These are phyloP conservation scores for Raddia guianensis DNA, from an alignment of 176 grass and related monocot species.

Conservation along the genomic window DNA sequence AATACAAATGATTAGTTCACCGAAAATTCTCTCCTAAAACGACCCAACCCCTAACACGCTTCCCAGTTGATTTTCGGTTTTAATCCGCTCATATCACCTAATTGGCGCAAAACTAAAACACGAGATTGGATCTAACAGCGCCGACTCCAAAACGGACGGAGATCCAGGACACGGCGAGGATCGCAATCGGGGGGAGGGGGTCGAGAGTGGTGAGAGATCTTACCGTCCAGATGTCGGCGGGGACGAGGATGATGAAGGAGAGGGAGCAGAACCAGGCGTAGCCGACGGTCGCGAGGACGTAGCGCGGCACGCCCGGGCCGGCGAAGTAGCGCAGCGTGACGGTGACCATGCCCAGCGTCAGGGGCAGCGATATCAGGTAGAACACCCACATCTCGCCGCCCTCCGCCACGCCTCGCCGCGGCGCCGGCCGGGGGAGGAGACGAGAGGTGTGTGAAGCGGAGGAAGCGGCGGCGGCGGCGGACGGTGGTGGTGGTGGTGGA, in stretches of 20 bases:
- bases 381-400: slow-evolving; percentile 90
- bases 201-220: slow-evolving; percentile 38
- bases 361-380: slow-evolving; percentile 94
- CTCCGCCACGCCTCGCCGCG: slow-evolving; percentile 19
- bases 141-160: background rate
- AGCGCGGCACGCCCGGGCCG: slow-evolving; percentile 82
- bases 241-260: slow-evolving; percentile 98
- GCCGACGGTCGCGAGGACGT: slow-evolving; percentile 88
- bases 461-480: background rate
- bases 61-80: background rate
- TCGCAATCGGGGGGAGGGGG: background rate
- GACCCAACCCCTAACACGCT: background rate
- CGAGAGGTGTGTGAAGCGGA: background rate
- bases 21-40: background rate
- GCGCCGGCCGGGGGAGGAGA: slow-evolving; percentile 13
- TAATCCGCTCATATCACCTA: background rate
- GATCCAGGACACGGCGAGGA: background rate
- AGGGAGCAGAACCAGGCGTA: slow-evolving; percentile 99
- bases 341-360: slow-evolving; percentile 95
- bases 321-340: slow-evolving; percentile 98
- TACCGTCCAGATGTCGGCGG: slow-evolving; percentile 98
- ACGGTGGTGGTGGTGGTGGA: slow-evolving; percentile 18
- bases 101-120: slow-evolving; percentile 35
- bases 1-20: slow-evolving; percentile 18
- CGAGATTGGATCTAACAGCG: slow-evolving; percentile 43